Evolutionary conservation across 768 basidiomycete genomes (phyloP), one percentile per base, ranked within the genome.

Genomic region (Amanita pallidorosea): DNA sequence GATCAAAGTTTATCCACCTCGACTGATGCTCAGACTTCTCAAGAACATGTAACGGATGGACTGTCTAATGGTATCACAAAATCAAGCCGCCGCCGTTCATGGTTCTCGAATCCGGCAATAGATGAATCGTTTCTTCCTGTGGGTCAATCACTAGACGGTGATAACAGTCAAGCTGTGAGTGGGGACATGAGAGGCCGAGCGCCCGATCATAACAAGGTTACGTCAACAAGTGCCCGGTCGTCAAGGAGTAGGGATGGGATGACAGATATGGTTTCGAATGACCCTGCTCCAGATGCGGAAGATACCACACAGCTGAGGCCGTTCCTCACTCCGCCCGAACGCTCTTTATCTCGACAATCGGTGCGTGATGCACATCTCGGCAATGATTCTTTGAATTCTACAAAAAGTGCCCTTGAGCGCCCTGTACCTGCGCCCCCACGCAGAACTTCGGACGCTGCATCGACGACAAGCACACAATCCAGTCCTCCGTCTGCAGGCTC

Each of bases 71-170:
- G 18, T 3, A 3, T 18, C 9, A 7, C 29, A 15, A 8, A 27
- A 33, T 5, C 22, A 31, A 9, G 5, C 44, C 73, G 75, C n/a
- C 72, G 74, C 23, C 71, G 70, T 9, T 80, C 75, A 15, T 83
- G 81, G 81, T 82, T 84, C 55, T 67, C 73, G 17, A 63, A 65
- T 31, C 62, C 71, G n/a, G 62, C 64, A 22, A 73, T 63, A 36
- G 71, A 71, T 9, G 72, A 70, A 23, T 35, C 59, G 18, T 51
- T 57, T 2, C 38, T 62, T 18, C 52, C 56, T 2, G 61, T 62
- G 23, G 56, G 54, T 45, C 58, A 61, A 46, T 44, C 57, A 22
- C 51, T 51, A 25, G 48, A 53, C 3, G 45, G 49, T 38, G 49
- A 41, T 43, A 57, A 52, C n/a, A 50, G 54, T 6, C 49, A 34